Percentiles rank a stretch among this genome's conserved stretches.
Evolutionary conservation across 305 asterid species (phyloP).

Genomic region (Withania somnifera): DNA sequence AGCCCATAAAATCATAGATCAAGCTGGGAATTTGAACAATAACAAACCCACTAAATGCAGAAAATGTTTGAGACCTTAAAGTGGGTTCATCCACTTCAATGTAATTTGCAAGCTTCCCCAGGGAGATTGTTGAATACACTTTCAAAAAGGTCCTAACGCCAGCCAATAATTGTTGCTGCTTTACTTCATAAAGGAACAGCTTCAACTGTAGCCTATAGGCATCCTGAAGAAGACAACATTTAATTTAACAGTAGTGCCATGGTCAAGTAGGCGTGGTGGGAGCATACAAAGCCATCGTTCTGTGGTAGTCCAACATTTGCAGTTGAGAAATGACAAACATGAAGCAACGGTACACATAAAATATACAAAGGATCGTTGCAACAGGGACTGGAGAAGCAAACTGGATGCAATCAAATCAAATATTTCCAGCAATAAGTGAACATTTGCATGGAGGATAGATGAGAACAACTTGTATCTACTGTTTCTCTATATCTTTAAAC

Average conservation of each 20-base stretch:
- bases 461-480: background rate
- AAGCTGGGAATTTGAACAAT: background rate
- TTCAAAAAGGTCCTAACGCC: constrained; percentile 78
- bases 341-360: background rate
- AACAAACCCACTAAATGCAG: background rate
- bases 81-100: constrained; percentile 88
- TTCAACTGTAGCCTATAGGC: constrained; percentile 76
- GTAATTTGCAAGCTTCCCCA: constrained; percentile 64
- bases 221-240: constrained; percentile 35
- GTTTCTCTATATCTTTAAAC: background rate
- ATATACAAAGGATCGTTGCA: background rate
- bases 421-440: background rate
- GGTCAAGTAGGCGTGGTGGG: background rate
- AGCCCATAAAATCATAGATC: background rate
- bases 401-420: background rate
- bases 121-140: constrained; percentile 76
- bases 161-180: constrained; percentile 73
- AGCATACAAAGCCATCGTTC: background rate
- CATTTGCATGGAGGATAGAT: background rate
- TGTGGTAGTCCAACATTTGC: background rate
- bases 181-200: constrained; percentile 80
- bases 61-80: constrained; percentile 42
- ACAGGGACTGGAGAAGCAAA: background rate
- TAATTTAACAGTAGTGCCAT: background rate
- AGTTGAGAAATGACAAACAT: background rate